Base-by-base conservation (phyloP, 805 yeast species). In the Hanseniaspora thailandica region DNA sequence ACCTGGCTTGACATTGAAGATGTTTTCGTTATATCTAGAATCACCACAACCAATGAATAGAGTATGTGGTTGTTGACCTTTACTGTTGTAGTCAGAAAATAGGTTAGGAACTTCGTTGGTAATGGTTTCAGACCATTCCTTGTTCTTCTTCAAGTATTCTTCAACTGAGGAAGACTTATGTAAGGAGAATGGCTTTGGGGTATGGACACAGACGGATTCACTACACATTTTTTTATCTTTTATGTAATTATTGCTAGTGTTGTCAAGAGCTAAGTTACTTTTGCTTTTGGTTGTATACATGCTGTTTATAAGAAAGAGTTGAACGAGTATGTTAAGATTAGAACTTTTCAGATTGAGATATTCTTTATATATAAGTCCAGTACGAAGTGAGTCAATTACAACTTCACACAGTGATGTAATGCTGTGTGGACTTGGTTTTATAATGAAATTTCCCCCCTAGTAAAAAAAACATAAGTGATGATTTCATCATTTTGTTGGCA, bases 11-110 rank as follows among this genome's bases (percentile, higher is more conserved):
- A 87, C 79, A 47, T 81, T 72, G 25, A 87, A 73, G 53, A 86
- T 80, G 41, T 76, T 73, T 64, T 89, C 97, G 58, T 88, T 84
- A 55, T 86, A 83, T 60, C 97, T 79, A 2, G 96, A 86, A 66
- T 89, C 97, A 3, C 94, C 82, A 65, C 97, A 89, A 3, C 96
- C 95, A 56, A 89, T 83, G 89, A 96, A 88, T 47, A 90, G 69
- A 4, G 96, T 86, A 67, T 86, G 93, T 19, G 97, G 97, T n/a
- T 78, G 65, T 68, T 88, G 97, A 49, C 96, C 96, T 61, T 77
- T 71, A 1, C 81, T 89, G 61, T 86, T 86, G 54, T 55, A 58
- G 25, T 60, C 56, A 69, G 77, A 78, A 63, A 84, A 75, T 9
- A 85, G 67, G 45, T 74, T 72, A 0, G 87, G 83, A 60, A 79